Percentiles rank a stretch among this genome's conserved stretches.
These are phyloP conservation scores for Medicago ruthenica DNA, from an alignment of 306 rosid species.

Conservation along the genomic window DNA sequence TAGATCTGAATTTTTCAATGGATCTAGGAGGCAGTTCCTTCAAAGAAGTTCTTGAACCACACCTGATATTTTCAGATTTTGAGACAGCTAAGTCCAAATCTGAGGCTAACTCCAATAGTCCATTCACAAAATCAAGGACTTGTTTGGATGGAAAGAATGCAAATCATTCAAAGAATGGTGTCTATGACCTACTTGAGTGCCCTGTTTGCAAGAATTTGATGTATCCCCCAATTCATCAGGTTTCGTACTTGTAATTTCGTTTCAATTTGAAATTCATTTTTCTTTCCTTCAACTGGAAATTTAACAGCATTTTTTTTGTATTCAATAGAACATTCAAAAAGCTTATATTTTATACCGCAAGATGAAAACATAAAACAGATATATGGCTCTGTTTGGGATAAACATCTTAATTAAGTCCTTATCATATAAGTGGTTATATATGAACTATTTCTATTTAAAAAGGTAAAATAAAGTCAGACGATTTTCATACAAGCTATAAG, in stretches of 20 bases:
- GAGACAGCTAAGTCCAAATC: conserved; percentile 59
- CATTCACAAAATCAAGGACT: conserved; percentile 47
- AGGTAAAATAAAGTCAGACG: too few relatives aligned
- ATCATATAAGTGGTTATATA: too few relatives aligned
- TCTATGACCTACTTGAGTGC: conserved; percentile 86
- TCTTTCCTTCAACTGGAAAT: background rate
- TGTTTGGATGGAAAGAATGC: conserved; percentile 62
- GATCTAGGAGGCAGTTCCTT: conserved; percentile 72
- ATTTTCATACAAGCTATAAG: too few relatives aligned
- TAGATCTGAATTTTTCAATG: conserved; percentile 53
- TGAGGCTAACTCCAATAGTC: conserved; percentile 53
- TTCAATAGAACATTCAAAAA: background rate
- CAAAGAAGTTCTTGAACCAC: conserved; percentile 71
- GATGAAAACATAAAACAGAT: conserved; percentile 15
- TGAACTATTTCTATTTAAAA: too few relatives aligned
- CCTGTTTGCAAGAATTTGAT: conserved; percentile 82
- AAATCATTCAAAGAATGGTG: conserved; percentile 70
- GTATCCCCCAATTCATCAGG: conserved; percentile 99
- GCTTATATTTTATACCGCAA: background rate
- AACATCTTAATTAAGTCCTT: too few relatives aligned
- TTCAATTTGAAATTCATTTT: background rate
- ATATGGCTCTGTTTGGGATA: too few relatives aligned
- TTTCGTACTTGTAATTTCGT: conserved; percentile 40
- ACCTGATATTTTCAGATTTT: conserved; percentile 55
- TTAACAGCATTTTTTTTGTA: background rate